These are phyloP conservation scores for Yamadazyma sp. DNA, from an alignment of 1,139 yeast species.

Conservation along the genomic window DNA sequence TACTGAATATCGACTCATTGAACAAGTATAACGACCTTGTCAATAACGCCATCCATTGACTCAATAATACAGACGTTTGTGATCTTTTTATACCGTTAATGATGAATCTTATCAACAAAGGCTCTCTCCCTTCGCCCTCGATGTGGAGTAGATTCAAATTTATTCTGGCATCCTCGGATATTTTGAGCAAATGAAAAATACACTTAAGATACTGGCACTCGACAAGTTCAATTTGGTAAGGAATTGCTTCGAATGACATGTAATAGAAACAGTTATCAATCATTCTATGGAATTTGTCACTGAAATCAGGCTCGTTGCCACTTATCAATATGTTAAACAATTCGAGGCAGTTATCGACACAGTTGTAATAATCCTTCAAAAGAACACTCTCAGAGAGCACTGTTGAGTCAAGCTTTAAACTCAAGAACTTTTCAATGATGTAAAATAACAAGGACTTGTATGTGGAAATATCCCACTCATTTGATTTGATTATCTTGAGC, in stretches of 20 bases:
- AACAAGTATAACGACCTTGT: constrained; percentile 47
- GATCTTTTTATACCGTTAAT: constrained; percentile 38
- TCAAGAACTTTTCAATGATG: constrained; percentile 46
- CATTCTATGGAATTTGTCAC: constrained; percentile 32
- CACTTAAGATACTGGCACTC: constrained; percentile 29
- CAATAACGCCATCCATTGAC: constrained; percentile 48
- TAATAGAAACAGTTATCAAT: constrained; percentile 29
- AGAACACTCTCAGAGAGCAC: constrained; percentile 19
- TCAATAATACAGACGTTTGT: constrained; percentile 39
- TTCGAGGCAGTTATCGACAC: constrained; percentile 33
- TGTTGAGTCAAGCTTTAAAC: constrained; percentile 28
- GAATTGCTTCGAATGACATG: constrained; percentile 12
- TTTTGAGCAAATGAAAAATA: constrained; percentile 31
- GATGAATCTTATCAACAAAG: constrained; percentile 35
- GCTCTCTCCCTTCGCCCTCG: constrained; percentile 32
- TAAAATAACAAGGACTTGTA: constrained; percentile 57
- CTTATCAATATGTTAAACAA: constrained; percentile 47
- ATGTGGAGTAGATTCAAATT: constrained; percentile 33
- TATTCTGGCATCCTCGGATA: constrained; percentile 31
- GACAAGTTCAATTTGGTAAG: constrained; percentile 29
- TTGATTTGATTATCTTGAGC: constrained; percentile 31
- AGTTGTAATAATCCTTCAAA: constrained; percentile 26
- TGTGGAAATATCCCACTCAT: constrained; percentile 58
- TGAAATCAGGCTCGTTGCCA: constrained; percentile 57
- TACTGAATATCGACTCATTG: constrained; percentile 52